Conservation (phyloP, 1,284 basidiomycete species). For the Cryptococcus hybrid region DNA sequence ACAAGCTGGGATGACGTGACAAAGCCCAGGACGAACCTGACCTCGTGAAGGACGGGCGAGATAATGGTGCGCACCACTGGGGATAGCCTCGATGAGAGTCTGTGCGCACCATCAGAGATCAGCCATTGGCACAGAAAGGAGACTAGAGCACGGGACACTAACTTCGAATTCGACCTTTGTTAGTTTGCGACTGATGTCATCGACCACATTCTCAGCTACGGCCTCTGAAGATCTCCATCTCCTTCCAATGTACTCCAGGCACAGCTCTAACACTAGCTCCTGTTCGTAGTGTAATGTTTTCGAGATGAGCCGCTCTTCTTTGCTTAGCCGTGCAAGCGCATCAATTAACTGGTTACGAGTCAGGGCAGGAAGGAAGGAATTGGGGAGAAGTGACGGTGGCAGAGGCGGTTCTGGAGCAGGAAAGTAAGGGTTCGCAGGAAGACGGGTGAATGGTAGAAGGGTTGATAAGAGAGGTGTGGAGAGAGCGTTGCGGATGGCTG, state of each 20-base stretch:
- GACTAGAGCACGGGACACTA: constrained; percentile 2
- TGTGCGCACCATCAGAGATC: background rate
- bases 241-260: constrained; percentile 33
- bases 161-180: constrained; percentile 40
- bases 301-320: constrained; percentile 1
- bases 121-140: no score
- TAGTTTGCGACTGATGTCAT: constrained; percentile 27
- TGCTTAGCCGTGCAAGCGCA: constrained; percentile 19
- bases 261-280: constrained; percentile 24
- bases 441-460: constrained; percentile 23
- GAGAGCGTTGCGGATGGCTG: background rate
- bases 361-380: constrained; percentile 13
- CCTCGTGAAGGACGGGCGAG: constrained; percentile 22
- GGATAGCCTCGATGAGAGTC: constrained; percentile 23
- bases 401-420: constrained; percentile 11
- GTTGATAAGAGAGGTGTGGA: constrained; percentile 2
- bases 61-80: constrained; percentile 11
- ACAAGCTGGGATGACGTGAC: constrained; percentile 26
- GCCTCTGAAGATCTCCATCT: constrained; percentile 19
- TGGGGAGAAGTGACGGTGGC: constrained; percentile 15
- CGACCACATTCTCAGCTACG: constrained; percentile 9
- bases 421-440: constrained; percentile 12
- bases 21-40: constrained; percentile 35
- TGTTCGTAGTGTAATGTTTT: constrained; percentile 9
- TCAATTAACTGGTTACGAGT: constrained; percentile 28